These are phyloP conservation scores for Fusarium piperis DNA, from an alignment of 2,329 filamentous ascomycete species.

Conservation along the genomic window DNA sequence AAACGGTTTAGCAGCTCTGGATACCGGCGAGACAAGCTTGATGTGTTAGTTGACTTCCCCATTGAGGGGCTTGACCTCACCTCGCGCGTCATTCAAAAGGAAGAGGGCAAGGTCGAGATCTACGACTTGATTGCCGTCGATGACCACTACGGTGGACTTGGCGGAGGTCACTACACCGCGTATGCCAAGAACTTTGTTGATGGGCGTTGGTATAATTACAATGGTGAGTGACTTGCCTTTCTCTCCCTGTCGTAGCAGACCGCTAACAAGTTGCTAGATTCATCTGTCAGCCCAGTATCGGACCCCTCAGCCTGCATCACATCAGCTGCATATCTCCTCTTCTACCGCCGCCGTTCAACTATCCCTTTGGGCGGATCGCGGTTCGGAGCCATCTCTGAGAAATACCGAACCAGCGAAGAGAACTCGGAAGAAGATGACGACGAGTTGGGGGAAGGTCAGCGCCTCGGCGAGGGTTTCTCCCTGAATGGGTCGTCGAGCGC, in stretches of 20 bases:
- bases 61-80: slow-evolving; percentile 86
- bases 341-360: slow-evolving; percentile 88
- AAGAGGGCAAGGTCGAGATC: slow-evolving; percentile 81
- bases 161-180: slow-evolving; percentile 96
- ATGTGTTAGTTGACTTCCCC: slow-evolving; percentile 91
- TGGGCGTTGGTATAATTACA: slow-evolving; percentile 93
- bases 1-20: slow-evolving; percentile 93
- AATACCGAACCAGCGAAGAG: slow-evolving; percentile 64
- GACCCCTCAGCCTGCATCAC: slow-evolving; percentile 74
- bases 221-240: slow-evolving; percentile 69
- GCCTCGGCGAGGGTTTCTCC: slow-evolving; percentile 86
- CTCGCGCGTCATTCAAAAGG: slow-evolving; percentile 79
- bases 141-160: slow-evolving; percentile 92
- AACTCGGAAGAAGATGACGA: slow-evolving; percentile 56
- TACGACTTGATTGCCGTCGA: slow-evolving; percentile 97
- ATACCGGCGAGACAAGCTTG: slow-evolving; percentile 87
- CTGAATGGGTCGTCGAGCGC: slow-evolving; percentile 91
- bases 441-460: slow-evolving; percentile 81
- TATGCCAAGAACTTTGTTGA: slow-evolving; percentile 93
- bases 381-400: slow-evolving; percentile 75
- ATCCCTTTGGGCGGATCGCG: slow-evolving; percentile 80
- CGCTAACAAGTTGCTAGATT: slow-evolving; percentile 70
- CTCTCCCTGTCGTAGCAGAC: not conserved
- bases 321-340: slow-evolving; percentile 86
- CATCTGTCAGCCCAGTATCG: slow-evolving; percentile 70